phyloP scores from a whole-genome alignment of 2,329 filamentous ascomycete species.

The Xylariaceae sp. region DNA sequence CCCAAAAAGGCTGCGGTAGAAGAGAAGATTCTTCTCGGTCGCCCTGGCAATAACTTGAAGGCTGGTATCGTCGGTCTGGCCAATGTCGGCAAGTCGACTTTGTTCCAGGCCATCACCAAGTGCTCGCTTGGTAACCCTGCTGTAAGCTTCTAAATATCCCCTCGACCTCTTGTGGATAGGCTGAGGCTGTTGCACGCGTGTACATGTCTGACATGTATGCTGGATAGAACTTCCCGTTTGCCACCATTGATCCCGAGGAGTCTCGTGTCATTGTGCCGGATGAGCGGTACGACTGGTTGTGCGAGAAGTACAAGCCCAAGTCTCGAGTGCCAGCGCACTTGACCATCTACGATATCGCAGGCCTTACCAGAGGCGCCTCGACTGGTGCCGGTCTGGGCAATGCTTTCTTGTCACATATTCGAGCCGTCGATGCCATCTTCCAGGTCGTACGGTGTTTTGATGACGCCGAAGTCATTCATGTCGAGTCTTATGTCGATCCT shows the following conservation, averaged over 20 bases:
- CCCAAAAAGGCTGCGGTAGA: slow-evolving; percentile 90
- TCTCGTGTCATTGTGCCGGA: slow-evolving; percentile 95
- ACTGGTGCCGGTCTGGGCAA: slow-evolving; percentile 97
- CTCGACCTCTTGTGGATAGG: too few relatives aligned
- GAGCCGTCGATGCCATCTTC: slow-evolving; percentile 96
- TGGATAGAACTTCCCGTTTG: slow-evolving; percentile 88
- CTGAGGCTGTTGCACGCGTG: background rate
- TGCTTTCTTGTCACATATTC: slow-evolving; percentile 96
- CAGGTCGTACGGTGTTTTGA: slow-evolving; percentile 96
- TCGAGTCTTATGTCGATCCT: slow-evolving; percentile 97
- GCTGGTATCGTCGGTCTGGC: slow-evolving; percentile 99
- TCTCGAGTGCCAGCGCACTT: slow-evolving; percentile 94
- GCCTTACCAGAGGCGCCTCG: slow-evolving; percentile 89
- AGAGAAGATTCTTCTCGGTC: slow-evolving; percentile 93
- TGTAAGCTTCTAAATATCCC: slow-evolving; percentile 49
- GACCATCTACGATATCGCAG: slow-evolving; percentile 98
- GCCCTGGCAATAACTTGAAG: slow-evolving; percentile 97
- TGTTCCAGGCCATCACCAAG: slow-evolving; percentile 99
- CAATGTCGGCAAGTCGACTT: slow-evolving; percentile 98
- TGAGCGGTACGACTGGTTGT: slow-evolving; percentile 92
- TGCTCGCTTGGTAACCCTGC: slow-evolving; percentile 95
- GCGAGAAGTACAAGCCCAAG: slow-evolving; percentile 96
- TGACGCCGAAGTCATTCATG: slow-evolving; percentile 98
- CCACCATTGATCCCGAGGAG: slow-evolving; percentile 98
- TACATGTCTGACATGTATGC: slow-evolving; percentile 32